phyloP scores from a whole-genome alignment of 495 filamentous ascomycete species.

The Talaromyces borbonicus region DNA sequence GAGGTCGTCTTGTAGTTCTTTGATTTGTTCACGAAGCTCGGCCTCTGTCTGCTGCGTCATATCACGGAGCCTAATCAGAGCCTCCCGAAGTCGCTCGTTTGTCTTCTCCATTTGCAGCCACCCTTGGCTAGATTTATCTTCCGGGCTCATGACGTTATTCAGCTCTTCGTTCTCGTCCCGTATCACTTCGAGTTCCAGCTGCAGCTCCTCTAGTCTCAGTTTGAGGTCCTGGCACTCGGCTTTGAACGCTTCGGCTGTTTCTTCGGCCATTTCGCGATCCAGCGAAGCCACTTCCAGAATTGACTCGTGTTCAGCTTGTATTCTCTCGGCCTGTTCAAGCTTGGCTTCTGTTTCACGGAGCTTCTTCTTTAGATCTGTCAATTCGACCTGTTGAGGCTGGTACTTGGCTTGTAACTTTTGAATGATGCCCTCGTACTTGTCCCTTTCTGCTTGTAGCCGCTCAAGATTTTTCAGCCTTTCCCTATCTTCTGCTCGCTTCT shows the following conservation, averaged over 20 bases:
- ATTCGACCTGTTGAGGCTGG: slow-evolving; percentile 76
- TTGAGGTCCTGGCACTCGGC: slow-evolving; percentile 72
- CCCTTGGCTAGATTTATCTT: slow-evolving; percentile 75
- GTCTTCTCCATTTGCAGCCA: slow-evolving; percentile 86
- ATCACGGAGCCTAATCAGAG: slow-evolving; percentile 73
- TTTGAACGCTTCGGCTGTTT: slow-evolving; percentile 71
- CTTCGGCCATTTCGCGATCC: slow-evolving; percentile 95
- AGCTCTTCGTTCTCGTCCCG: slow-evolving; percentile 80
- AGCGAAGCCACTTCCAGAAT: slow-evolving; percentile 79
- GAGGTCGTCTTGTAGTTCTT: slow-evolving; percentile 67
- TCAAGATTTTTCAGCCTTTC: slow-evolving; percentile 78
- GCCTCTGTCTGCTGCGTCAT: slow-evolving; percentile 76
- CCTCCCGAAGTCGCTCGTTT: slow-evolving; percentile 82
- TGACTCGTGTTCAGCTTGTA: slow-evolving; percentile 74
- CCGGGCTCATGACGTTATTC: slow-evolving; percentile 72
- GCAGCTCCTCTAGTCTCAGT: slow-evolving; percentile 66
- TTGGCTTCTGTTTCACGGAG: slow-evolving; percentile 64
- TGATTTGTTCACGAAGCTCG: slow-evolving; percentile 68
- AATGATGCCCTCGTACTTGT: slow-evolving; percentile 81
- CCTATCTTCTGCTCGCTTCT: slow-evolving; percentile 74
- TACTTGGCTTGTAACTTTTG: slow-evolving; percentile 87
- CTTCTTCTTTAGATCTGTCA: slow-evolving; percentile 61
- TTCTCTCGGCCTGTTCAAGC: slow-evolving; percentile 56
- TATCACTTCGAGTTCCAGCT: slow-evolving; percentile 79
- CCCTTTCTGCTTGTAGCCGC: slow-evolving; percentile 63